Percentiles rank a stretch among this genome's conserved stretches.
Conservation (phyloP, 306 rosid genomes). For the Quillaja saponaria region DNA sequence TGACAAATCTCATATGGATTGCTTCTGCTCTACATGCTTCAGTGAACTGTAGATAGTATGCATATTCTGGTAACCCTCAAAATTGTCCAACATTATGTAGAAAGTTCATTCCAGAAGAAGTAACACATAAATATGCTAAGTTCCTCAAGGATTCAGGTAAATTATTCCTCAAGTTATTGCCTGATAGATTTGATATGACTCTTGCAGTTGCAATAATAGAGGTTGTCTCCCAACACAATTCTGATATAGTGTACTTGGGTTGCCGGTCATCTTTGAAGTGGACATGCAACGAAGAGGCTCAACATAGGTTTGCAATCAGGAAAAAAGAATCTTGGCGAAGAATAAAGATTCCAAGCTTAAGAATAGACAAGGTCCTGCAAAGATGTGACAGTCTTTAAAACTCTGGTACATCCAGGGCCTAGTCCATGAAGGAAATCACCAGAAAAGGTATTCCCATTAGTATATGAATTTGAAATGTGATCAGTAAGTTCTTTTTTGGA, state of each 20-base stretch:
- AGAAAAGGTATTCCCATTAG: conserved; percentile 59
- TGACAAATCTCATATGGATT: conserved; percentile 75
- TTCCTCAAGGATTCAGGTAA: conserved; percentile 65
- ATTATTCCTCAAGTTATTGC: conserved; percentile 54
- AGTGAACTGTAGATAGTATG: conserved; percentile 63
- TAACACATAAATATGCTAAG: conserved; percentile 56
- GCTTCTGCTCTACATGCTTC: conserved; percentile 69
- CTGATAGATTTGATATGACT: conserved; percentile 52
- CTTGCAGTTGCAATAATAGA: conserved; percentile 49
- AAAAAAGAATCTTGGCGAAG: conserved; percentile 46
- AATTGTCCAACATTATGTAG: conserved; percentile 58
- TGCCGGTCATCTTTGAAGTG: conserved; percentile 45
- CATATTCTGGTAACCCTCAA: conserved; percentile 53
- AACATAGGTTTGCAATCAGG: conserved; percentile 45
- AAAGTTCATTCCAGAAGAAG: conserved; percentile 63
- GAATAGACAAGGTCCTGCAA: conserved; percentile 58
- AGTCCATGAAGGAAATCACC: conserved; percentile 39
- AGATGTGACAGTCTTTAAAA: conserved; percentile 45
- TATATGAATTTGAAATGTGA: conserved; percentile 47
- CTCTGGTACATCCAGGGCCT: conserved; percentile 45
- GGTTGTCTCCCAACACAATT: conserved; percentile 49
- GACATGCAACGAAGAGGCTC: conserved; percentile 51
- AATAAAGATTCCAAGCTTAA: conserved; percentile 56
- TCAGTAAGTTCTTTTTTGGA: neutral
- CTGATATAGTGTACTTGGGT: conserved; percentile 60